A percentile compares a stretch with the other conserved stretches of the same genome.
phyloP scores from a whole-genome alignment of 441 rosid genomes.

The Kokia cookei region DNA sequence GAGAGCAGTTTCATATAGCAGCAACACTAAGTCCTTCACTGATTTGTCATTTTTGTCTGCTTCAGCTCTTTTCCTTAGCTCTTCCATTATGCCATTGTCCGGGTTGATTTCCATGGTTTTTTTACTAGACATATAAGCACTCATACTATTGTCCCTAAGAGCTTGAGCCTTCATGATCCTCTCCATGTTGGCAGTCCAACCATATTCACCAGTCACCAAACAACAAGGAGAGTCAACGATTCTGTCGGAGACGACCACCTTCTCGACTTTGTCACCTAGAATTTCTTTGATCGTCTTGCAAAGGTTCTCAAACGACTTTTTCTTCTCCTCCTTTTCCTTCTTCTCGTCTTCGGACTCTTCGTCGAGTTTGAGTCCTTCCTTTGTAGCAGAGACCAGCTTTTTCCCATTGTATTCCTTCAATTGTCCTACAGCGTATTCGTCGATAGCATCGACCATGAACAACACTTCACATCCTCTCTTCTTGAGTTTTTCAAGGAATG shows the following conservation, averaged over 20 bases:
- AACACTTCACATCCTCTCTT: slow-evolving; percentile 33
- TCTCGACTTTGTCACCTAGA: slow-evolving; percentile 35
- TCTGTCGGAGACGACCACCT: slow-evolving; percentile 32
- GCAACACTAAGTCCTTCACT: slow-evolving; percentile 27
- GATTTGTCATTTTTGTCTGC: slow-evolving; percentile 35
- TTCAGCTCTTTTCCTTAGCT: slow-evolving; percentile 34
- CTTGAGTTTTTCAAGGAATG: slow-evolving; percentile 33
- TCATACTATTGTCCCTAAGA: slow-evolving; percentile 31
- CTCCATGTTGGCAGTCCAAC: slow-evolving; percentile 38
- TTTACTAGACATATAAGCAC: slow-evolving; percentile 29
- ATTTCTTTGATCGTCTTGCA: slow-evolving; percentile 38
- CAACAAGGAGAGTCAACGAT: slow-evolving; percentile 38
- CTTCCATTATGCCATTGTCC: slow-evolving; percentile 30
- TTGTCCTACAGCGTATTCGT: slow-evolving; percentile 30
- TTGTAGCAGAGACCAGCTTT: slow-evolving; percentile 33
- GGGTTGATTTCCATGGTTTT: slow-evolving; percentile 39
- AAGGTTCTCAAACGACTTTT: slow-evolving; percentile 29
- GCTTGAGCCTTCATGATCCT: slow-evolving; percentile 40
- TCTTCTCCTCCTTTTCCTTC: slow-evolving; percentile 19
- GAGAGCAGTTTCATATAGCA: slow-evolving; percentile 30
- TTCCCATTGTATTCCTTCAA: slow-evolving; percentile 32
- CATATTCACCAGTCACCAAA: slow-evolving; percentile 31
- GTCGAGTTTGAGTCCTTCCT: slow-evolving; percentile 31
- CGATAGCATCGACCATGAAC: slow-evolving; percentile 33
- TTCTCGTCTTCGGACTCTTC: slow-evolving; percentile 36